Evolutionary conservation across 352 stramenopile species (phyloP), one percentile per base, ranked within the genome.

Genomic region (Pythium aphanidermatum): DNA sequence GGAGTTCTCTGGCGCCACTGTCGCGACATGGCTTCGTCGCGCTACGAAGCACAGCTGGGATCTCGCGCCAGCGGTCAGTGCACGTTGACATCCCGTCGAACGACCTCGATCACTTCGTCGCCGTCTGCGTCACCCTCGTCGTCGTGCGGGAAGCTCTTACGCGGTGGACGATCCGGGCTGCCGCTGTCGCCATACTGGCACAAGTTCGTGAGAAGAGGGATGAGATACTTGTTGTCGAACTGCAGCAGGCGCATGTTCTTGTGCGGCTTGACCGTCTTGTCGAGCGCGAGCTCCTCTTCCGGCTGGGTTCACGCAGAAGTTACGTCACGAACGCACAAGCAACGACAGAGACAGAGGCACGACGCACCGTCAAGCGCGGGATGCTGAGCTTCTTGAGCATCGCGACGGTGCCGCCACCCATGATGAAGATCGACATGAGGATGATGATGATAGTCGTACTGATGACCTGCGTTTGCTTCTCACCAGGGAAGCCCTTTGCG

Each of bases 401-500:
- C 17, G 74, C 71, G 47, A 96, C 86, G 4, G 90, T 97, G 38
- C 86, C 81, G 24, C 86, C 81, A 17, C 89, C 93, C 65, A 96
- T 81, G 40, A 95, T 34, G 54, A 97, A 96, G 42, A 96, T 91
- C 20, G 90, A 95, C 16, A 96, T 58, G 16, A 98, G 52, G 40
- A 98, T 83, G 52, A 98, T 85, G 17, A 92, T 68, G 74, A 97
- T 95, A 26, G 91, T 95, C 13, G 85, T 95, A 33, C 83, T 74
- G 27, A 89, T 78, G 32, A 98, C 85, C 51, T 92, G 72, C 47
- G 92, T 75, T 20, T 73, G 63, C 60, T 87, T 90, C 28, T 90
- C 74, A 14, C 77, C 70, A 8, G 93, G 88, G 55, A 97, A 97
- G 5, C 71, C 86, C 58, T 93, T 87, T 47, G 87, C 87, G 45